Conservation (phyloP, 2,329 filamentous ascomycete genomes). For the Fusarium anguioides region DNA sequence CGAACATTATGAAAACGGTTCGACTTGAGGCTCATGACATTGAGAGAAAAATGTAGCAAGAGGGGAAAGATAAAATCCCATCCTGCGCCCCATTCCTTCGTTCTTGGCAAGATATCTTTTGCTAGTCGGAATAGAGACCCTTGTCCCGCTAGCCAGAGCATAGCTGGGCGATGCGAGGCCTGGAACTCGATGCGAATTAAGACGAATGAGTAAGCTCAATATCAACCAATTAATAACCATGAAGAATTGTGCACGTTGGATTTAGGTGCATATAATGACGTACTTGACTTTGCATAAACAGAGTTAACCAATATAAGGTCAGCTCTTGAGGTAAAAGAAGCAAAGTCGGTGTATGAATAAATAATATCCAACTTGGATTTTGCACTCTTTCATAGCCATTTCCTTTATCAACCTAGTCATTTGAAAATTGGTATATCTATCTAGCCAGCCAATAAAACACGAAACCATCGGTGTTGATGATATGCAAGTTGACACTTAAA, state of each 20-base stretch:
- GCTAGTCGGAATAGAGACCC: not conserved
- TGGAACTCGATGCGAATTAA: not conserved
- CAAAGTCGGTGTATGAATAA: too few relatives aligned
- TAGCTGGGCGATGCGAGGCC: not conserved
- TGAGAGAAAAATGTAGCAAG: not conserved
- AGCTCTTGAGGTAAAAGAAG: too few relatives aligned
- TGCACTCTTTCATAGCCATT: too few relatives aligned
- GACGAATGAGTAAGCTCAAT: not conserved
- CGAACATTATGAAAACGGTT: accelerated
- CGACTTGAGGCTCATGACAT: accelerated
- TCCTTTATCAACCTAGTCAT: too few relatives aligned
- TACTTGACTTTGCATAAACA: not conserved
- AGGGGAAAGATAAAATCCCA: not conserved
- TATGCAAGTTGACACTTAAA: too few relatives aligned
- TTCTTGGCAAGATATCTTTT: not conserved
- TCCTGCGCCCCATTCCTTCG: not conserved
- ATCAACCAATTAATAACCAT: not conserved
- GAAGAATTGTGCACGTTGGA: not conserved
- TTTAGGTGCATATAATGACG: conserved; percentile 11
- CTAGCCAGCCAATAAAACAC: too few relatives aligned
- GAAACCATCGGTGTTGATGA: too few relatives aligned
- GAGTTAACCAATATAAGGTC: too few relatives aligned
- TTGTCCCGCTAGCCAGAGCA: conserved; percentile 8
- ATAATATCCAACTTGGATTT: too few relatives aligned
- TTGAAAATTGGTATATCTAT: too few relatives aligned